Percentiles rank a stretch among this genome's conserved stretches.
phyloP scores from a whole-genome alignment of 2,329 filamentous ascomycete genomes.

The Hymenotorrendiella dingleyae region DNA sequence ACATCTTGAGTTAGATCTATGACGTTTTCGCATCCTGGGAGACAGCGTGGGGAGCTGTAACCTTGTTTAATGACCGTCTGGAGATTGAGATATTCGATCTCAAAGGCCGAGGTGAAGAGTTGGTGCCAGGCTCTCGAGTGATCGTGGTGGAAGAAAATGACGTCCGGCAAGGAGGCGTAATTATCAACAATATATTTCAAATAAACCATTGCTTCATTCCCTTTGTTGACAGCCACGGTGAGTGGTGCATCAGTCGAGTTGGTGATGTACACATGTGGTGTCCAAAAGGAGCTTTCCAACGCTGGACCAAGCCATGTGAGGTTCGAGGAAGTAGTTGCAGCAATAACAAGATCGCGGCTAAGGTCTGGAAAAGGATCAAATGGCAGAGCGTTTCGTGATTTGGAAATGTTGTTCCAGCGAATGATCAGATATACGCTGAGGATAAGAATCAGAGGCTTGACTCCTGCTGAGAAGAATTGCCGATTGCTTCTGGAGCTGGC shows the following conservation, averaged over 20 bases:
- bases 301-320: constrained; percentile 29
- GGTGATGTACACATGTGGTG: constrained; percentile 39
- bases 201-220: constrained; percentile 48
- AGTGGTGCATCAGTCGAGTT: constrained; percentile 42
- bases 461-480: no score
- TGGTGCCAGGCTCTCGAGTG: constrained; percentile 41
- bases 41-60: constrained; percentile 50
- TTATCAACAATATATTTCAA: constrained; percentile 48
- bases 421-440: no score
- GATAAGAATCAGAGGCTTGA: no score
- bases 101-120: constrained; percentile 31
- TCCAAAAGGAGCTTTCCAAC: constrained; percentile 6
- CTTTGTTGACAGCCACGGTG: constrained; percentile 45
- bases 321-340: constrained; percentile 37
- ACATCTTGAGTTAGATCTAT: constrained; percentile 40
- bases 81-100: constrained; percentile 31
- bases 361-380: no score
- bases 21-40: constrained; percentile 40
- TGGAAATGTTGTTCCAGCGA: no score
- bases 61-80: constrained; percentile 39
- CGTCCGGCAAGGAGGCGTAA: constrained; percentile 52
- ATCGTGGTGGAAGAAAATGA: constrained; percentile 57
- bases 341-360: constrained; percentile 39
- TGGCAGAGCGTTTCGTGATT: no score
- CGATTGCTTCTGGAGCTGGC: no score